Evolutionary conservation across 345 rosid genomes (phyloP), one percentile per base, ranked within the genome.

Genomic region (Euphorbia pulcherrima): DNA sequence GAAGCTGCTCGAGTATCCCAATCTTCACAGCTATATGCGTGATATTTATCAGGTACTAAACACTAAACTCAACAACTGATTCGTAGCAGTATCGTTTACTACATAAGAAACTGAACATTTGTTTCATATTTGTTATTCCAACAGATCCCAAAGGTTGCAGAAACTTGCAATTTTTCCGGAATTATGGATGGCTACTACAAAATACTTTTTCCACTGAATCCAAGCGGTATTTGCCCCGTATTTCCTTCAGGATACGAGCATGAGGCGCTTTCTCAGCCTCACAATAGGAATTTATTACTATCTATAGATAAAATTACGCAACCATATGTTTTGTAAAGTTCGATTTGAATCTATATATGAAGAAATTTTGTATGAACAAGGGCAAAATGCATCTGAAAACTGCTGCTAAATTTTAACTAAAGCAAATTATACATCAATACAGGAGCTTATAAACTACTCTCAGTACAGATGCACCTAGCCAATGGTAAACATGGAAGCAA

Each of bases 151-250:
- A 80, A 86, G 81, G 88, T 93, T 16, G 96, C 96, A 5, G 81
- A 72, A 6, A 88, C 98, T 30, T 93, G 97, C 84, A 83, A 88
- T 57, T 75, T 93, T 30, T 39, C 71, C 0, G 96, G 83, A 4
- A 93, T 79, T 27, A 85, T 86, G 89, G 93, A 90, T 65, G 98
- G 96, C 0, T 92, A 90, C 81, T 93, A 87, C 85, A 80, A 65
- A 68, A 78, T 83, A 6, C 84, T 93, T 30, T 93, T 93, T 27
- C 97, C 98, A 0, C 75, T 90, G 33, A 93, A 93, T 72, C 97
- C 98, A 1, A 90, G 96, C 52, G 67, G 87, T 60, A 90, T 93
- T 51, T 75, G 80, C 63, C 96, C 97, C 0, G 81, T 80, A 14
- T 70, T 72, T 68, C 90, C 96, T 29, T 73, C 78, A 0, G 84